Base-by-base conservation (phyloP, 164 flowering plant genomes). In the Sextonia rubra region DNA sequence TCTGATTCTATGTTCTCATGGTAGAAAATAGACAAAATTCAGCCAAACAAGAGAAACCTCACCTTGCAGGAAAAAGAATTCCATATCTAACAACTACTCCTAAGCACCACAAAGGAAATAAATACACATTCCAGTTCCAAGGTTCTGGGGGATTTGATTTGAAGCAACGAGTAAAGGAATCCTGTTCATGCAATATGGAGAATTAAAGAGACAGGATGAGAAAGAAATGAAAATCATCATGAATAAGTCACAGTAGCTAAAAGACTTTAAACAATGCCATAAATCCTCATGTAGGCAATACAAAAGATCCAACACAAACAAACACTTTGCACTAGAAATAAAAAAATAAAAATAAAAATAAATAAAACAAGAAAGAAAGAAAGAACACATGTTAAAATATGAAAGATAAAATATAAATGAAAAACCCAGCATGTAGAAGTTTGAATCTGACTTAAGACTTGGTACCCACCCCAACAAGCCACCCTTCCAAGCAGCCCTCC, bases 131-230 rank as follows among this genome's bases (percentile, higher is more conserved):
- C 97, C 98, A 96, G 77, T 96, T 96, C 98, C 98, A 96, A 14
- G 91, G 97, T 78, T 96, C 99, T 3, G 97, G 94, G 58, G 94
- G 89, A 87, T 83, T 96, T n/a, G 99, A 96, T 84, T 96, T 96
- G 89, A 96, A 96, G 77, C 99, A 96, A 71, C 98, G 83, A 18
- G 98, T 93, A 80, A 96, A 96, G 14, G 99, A 88, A 78, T 96
- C 99, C 98, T 93, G 89, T 37, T 56, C 71, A 73, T 52, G 30
- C 71, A 78, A 7, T 22, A 73, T 29, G 64, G 27, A 65, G 25
- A 25, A 47, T 32, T 56, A 55, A 20, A 61, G 47, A 49, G 47
- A 47, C 12, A 20, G 30, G 61, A 70, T 37, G 24, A n/a, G 47
- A 66, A n/a, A 52, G 22, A 58, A 56, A 70, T 6, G n/a, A 12